phyloP scores from a whole-genome alignment of 2,329 filamentous ascomycete genomes.

The Colletotrichum trifolii region DNA sequence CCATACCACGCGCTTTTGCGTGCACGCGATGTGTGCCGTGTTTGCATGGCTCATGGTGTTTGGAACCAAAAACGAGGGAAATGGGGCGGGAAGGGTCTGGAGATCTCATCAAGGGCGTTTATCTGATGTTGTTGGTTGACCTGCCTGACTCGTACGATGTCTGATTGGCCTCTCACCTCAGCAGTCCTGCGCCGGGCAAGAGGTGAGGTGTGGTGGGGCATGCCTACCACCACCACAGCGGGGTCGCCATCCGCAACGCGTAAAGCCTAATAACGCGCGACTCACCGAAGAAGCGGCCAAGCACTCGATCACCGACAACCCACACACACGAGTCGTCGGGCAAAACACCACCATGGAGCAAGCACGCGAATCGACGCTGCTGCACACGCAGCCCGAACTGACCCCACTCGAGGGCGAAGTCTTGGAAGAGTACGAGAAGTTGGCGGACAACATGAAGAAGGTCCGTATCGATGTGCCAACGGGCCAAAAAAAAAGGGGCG shows the following conservation, averaged over 20 bases:
- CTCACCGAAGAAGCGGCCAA: conserved; percentile 23
- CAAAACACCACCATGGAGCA: conserved; percentile 22
- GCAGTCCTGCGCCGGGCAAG: too few species aligned
- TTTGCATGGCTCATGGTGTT: neutral
- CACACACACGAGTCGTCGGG: neutral
- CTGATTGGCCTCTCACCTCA: conserved; percentile 23
- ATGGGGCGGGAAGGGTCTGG: neutral
- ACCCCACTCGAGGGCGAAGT: conserved; percentile 91
- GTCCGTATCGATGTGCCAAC: conserved; percentile 58
- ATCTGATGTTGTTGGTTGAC: too few species aligned
- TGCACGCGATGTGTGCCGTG: neutral
- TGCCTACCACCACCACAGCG: neutral
- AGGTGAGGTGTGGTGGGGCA: conserved; percentile 7
- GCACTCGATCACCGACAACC: neutral
- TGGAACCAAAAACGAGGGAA: conserved; percentile 4
- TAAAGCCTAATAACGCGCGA: conserved; percentile 14
- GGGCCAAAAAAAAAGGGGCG: neutral
- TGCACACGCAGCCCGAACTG: conserved; percentile 65
- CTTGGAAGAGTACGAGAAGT: conserved; percentile 88
- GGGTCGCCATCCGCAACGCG: conserved; percentile 27
- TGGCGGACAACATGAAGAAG: conserved; percentile 92
- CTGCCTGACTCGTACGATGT: conserved; percentile 13
- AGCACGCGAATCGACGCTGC: conserved; percentile 39
- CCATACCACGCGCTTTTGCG: neutral
- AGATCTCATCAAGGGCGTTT: too few species aligned